Conservation (phyloP, 2,329 filamentous ascomycete genomes). For the Calonectria fujianensis region DNA sequence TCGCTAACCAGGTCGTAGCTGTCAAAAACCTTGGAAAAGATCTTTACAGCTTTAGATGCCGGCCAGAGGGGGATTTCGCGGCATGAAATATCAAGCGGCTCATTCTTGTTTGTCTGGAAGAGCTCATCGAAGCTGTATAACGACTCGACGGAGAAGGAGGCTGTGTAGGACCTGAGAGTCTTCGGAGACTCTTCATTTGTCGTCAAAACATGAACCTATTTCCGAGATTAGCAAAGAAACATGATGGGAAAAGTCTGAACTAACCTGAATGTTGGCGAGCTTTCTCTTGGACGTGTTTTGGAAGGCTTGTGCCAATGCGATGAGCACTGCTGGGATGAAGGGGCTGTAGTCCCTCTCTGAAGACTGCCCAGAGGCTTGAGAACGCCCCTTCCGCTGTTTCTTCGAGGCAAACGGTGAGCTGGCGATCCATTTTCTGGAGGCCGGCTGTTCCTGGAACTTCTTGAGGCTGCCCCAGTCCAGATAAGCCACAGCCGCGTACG, state of each 20-base stretch:
- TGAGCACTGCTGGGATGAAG: constrained; percentile 11
- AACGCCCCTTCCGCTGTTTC: background rate
- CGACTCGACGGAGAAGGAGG: background rate
- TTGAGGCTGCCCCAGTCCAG: background rate
- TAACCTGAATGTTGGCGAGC: background rate
- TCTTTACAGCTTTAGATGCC: background rate
- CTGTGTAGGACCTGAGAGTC: background rate
- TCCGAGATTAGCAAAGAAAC: background rate
- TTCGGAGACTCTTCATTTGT: background rate
- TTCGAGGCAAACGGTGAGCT: background rate
- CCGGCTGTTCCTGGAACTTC: background rate
- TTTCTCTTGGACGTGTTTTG: background rate
- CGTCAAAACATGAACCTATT: background rate
- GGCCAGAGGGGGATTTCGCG: constrained; percentile 14
- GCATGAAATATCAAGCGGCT: constrained; percentile 4
- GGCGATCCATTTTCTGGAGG: background rate
- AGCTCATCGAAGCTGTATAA: background rate
- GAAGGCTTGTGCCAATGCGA: constrained; percentile 3
- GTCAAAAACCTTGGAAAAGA: background rate
- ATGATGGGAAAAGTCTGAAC: background rate
- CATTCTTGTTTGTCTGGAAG: background rate
- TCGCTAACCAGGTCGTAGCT: background rate
- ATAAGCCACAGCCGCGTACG: background rate
- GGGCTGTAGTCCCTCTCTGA: background rate
- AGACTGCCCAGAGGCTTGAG: background rate